Base-by-base conservation (phyloP, 164 flowering plant genomes). In the Litsea cubeba region DNA sequence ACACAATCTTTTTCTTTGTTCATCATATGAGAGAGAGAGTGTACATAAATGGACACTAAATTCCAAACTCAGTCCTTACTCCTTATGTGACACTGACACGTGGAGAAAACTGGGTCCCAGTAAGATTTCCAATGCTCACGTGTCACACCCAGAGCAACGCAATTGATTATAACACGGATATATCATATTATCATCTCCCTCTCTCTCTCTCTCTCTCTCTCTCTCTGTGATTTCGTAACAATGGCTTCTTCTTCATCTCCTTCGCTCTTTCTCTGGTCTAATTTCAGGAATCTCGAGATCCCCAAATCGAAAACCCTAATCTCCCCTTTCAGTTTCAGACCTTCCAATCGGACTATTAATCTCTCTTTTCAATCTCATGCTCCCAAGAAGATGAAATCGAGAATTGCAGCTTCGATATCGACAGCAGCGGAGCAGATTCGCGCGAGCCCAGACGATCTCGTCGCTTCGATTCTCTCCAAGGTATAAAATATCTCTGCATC, bases 401-500 rank as follows among this genome's bases (percentile, higher is more conserved):
- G 74, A 54, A 69, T 75, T 12, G 50, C 30, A 26, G 78, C 78
- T 28, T 77, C 85, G 1, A 74, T 83, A 8, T 80, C 85, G 5
- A 67, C 80, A 1, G n/a, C 72, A 82, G 10, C 75, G 69, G 5
- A 73, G 5, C 78, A 73, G 65, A 62, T 81, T 35, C 82, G 78
- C 22, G 81, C 87, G 18, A 74, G 79, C 49, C 84, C 87, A 1
- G 86, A 82, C 64, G 84, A 84, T 72, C 85, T 89, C 51, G 89
- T 87, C 10, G 62, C 78, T 25, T 81, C 90, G 5, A 86, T 89
- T 71, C 83, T 89, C 72, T 87, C 89, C 74, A 89, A 87, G 92
- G 92, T 89, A 25, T 20, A 7, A 24, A 50, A 12, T 24, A 24
- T 18, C 17, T 58, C 50, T 60, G 10, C 25, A 2, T 32, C 20